Evolutionary conservation across 2,329 filamentous ascomycete genomes (phyloP), one percentile per base, ranked within the genome.

Genomic region (Penicillium sp.): DNA sequence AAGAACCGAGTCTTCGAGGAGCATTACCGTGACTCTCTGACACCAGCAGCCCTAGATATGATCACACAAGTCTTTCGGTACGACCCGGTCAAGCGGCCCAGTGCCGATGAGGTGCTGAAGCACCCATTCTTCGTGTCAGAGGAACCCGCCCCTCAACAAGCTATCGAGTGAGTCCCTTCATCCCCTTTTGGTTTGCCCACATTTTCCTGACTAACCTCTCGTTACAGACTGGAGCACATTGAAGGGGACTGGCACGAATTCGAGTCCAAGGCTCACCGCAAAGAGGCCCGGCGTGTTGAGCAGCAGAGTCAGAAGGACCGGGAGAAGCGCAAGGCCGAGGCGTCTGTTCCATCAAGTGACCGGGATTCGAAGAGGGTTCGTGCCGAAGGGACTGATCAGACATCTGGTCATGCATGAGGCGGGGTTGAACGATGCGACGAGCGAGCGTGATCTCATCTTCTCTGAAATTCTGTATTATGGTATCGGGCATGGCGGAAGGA

Each of bases 191-290:
- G 51, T 33, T 5, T 40, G 10, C n/a, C 22, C 11, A 10, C 35
- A 10, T 57, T 19, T 46, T 19, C 19, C 33, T 16, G 8, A 53
- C 51, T 25, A 25, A 26, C 52, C 52, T 46, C 19, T 30, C n/a
- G 13, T 25, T 59, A 6, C 64, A 91, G 90, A 71, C 84, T 99
- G 53, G 87, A 89, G 61, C 82, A 88, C 52, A 84, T 99, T 33
- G 87, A 95, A 69, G 95, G 95, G 25, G 95, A 99, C 70, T 99
- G 95, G 95, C 95, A 99, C 74, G 95, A 99, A 75, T 97, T 98
- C 71, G 95, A 99, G 79, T 96, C 92, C 58, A 99, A 99, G 79
- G 93, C 93, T 16, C 83, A 97, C 28, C 85, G 95, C 35, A 95
- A 95, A 68, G 93, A 97, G 76, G 81, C 81, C 19, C 76, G 84